Evolutionary conservation across 257 asterid species (phyloP).

Genomic region (Solanum etuberosum): DNA sequence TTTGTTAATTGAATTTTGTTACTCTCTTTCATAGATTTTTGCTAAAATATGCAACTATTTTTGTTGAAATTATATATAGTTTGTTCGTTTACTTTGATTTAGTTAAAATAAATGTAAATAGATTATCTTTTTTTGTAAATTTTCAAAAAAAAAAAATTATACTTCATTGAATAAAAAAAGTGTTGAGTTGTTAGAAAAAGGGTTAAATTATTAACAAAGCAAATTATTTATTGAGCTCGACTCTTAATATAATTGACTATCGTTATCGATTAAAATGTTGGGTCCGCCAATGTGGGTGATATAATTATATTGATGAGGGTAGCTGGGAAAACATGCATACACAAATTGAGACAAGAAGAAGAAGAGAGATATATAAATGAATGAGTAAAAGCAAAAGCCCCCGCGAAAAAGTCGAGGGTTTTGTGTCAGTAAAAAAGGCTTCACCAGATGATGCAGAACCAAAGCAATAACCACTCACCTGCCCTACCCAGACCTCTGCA

Average conservation of each 20-base stretch:
- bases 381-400: conserved; percentile 20
- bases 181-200: neutral
- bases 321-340: neutral
- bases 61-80: no score
- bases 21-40: neutral
- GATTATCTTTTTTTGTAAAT: no score
- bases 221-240: no score
- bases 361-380: no score
- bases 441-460: neutral
- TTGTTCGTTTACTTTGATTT: neutral
- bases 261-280: no score
- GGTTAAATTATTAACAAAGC: no score
- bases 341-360: neutral
- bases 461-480: neutral
- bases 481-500: neutral
- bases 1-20: no score
- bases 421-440: neutral
- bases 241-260: no score
- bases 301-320: neutral
- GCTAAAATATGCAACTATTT: no score
- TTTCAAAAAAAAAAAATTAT: no score
- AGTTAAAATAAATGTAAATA: no score
- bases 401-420: conserved; percentile 96
- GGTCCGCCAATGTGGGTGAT: no score
- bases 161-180: neutral